phyloP scores from a whole-genome alignment of 768 basidiomycete species.

The Cyathus striatus region DNA sequence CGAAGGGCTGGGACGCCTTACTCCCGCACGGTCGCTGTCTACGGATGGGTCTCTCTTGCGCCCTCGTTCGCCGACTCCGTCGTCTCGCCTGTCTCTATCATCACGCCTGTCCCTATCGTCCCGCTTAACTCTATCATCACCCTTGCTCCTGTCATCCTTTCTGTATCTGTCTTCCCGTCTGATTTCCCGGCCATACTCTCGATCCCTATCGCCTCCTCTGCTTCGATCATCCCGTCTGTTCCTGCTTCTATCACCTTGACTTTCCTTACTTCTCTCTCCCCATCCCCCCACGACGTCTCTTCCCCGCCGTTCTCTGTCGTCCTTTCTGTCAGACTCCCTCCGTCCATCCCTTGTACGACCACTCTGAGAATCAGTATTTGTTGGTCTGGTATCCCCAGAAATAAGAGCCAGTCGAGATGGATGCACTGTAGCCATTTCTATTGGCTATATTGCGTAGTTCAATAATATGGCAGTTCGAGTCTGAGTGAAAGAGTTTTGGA shows the following conservation, averaged over 20 bases:
- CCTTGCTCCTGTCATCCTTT: conserved; percentile 12
- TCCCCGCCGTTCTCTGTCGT: conserved; percentile 10
- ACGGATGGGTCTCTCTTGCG: conserved; percentile 11
- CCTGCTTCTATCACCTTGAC: conserved; percentile 3
- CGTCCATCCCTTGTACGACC: conserved; percentile 22
- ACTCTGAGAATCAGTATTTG: conserved; percentile 14
- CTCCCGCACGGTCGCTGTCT: conserved; percentile 9
- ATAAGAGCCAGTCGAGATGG: conserved; percentile 69
- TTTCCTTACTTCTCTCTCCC: conserved; percentile 10
- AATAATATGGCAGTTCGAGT: too few relatives aligned
- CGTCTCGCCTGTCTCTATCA: conserved; percentile 10
- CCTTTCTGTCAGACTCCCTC: conserved; percentile 16
- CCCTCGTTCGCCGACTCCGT: conserved; percentile 12
- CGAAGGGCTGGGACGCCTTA: conserved; percentile 46
- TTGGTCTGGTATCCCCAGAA: conserved; percentile 33
- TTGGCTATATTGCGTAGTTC: too few relatives aligned
- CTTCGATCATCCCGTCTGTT: conserved; percentile 4
- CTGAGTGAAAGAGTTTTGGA: too few relatives aligned
- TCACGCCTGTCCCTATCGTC: too few relatives aligned
- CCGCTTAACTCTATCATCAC: conserved; percentile 15
- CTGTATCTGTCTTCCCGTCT: conserved; percentile 12
- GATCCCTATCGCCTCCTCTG: conserved; percentile 17
- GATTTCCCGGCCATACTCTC: neutral
- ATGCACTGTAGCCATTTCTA: conserved; percentile 69
- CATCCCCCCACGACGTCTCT: conserved; percentile 11